A percentile compares a stretch with the other conserved stretches of the same genome.
Conservation (phyloP, 306 rosid genomes). For the Malus asiatica region DNA sequence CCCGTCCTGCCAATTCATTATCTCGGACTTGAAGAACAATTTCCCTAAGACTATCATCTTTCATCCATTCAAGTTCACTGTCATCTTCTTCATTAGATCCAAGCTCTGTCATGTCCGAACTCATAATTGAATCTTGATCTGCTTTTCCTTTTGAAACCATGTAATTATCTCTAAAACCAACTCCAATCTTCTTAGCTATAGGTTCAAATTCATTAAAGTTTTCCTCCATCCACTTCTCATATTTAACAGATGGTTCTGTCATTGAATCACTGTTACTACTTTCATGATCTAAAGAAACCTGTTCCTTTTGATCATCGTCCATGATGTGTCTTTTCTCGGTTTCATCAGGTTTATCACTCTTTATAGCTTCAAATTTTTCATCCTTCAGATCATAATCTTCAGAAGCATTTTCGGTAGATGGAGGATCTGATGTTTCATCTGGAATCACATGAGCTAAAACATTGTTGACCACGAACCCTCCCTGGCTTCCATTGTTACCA, state of each 20-base stretch:
- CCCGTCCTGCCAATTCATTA: slow-evolving; percentile 66
- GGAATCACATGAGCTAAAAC: slow-evolving; percentile 18
- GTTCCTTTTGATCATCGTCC: slow-evolving; percentile 27
- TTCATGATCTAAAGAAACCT: slow-evolving; percentile 29
- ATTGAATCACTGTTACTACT: slow-evolving; percentile 23
- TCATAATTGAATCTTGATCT: slow-evolving; percentile 27
- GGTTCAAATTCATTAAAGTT: slow-evolving; percentile 79
- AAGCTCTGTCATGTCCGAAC: slow-evolving; percentile 33
- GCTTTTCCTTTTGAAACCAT: slow-evolving; percentile 61
- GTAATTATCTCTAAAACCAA: slow-evolving; percentile 73
- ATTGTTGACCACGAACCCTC: slow-evolving; percentile 12
- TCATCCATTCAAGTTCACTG: slow-evolving; percentile 85
- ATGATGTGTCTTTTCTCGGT: slow-evolving; percentile 15
- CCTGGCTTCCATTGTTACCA: slow-evolving; percentile 15
- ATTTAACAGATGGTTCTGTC: slow-evolving; percentile 24
- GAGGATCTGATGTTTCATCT: slow-evolving; percentile 31
- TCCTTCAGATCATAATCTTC: slow-evolving; percentile 31
- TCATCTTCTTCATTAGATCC: slow-evolving; percentile 39
- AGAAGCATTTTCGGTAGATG: slow-evolving; percentile 21
- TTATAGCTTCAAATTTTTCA: slow-evolving; percentile 26
- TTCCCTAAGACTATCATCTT: slow-evolving; percentile 68
- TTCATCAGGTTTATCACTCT: slow-evolving; percentile 23
- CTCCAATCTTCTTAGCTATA: slow-evolving; percentile 59
- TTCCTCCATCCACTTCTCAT: slow-evolving; percentile 62
- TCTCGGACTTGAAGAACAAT: slow-evolving; percentile 86